phyloP scores from a whole-genome alignment of 192 early-diverging fungal genomes.

The Jimgerdemannia flammicorona region DNA sequence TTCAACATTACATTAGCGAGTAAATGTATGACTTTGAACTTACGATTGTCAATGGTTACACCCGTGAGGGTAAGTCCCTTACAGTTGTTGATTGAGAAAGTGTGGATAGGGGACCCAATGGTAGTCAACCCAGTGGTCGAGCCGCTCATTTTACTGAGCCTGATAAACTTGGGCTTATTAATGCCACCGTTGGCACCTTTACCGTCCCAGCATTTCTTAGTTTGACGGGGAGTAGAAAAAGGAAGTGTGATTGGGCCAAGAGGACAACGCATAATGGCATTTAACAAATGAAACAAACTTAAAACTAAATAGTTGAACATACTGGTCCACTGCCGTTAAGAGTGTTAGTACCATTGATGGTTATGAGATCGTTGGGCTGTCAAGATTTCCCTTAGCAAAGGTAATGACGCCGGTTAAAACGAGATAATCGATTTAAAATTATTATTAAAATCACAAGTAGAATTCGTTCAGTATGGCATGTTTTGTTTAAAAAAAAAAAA shows the following conservation, averaged over 20 bases:
- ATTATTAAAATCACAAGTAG: background rate
- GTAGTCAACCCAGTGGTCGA: slow-evolving; percentile 29
- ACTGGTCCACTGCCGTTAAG: slow-evolving; percentile 37
- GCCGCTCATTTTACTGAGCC: slow-evolving; percentile 19
- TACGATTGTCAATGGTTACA: slow-evolving; percentile 39
- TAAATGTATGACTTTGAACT: slow-evolving; percentile 4
- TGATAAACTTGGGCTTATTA: slow-evolving; percentile 34
- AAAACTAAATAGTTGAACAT: slow-evolving; percentile 10
- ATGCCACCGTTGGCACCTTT: slow-evolving; percentile 40
- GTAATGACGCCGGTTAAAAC: slow-evolving; percentile 26
- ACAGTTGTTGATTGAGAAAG: slow-evolving; percentile 29
- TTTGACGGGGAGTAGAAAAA: background rate
- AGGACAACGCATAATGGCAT: background rate
- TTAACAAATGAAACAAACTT: background rate
- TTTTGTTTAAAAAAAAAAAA: slow-evolving; percentile 1
- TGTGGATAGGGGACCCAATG: slow-evolving; percentile 34
- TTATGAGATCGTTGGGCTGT: slow-evolving; percentile 23
- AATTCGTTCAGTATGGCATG: background rate
- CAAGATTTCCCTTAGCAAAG: slow-evolving; percentile 24
- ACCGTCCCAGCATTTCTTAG: slow-evolving; percentile 36
- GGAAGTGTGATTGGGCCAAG: background rate
- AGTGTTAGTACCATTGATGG: slow-evolving; percentile 28
- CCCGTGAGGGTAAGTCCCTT: slow-evolving; percentile 22
- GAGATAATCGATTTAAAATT: background rate
- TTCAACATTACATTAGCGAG: no score